phyloP scores from a whole-genome alignment of 257 asterid genomes.

The Solanum clarkiae region DNA sequence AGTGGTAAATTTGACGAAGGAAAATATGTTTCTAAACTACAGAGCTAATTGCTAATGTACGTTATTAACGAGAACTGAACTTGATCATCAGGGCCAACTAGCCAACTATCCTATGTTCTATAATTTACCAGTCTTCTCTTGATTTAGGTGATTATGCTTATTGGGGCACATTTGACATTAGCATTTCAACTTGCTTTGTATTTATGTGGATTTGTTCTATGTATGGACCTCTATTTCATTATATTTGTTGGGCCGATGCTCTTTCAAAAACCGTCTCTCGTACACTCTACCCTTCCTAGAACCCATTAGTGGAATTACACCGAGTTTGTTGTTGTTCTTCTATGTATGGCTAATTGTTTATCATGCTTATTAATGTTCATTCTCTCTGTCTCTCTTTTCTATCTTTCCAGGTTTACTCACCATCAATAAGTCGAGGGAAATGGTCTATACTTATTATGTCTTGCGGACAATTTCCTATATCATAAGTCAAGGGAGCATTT shows the following conservation, averaged over 20 bases:
- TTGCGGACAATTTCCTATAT: conserved; percentile 59
- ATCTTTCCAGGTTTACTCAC: conserved; percentile 67
- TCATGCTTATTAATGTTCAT: background rate
- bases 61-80: background rate
- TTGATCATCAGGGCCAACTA: background rate
- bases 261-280: background rate
- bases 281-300: background rate
- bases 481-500: conserved; percentile 92
- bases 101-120: background rate
- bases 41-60: background rate
- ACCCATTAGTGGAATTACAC: background rate
- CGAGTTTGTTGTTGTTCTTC: background rate
- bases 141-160: background rate
- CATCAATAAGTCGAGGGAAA: conserved; percentile 51
- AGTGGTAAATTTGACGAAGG: background rate
- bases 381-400: background rate
- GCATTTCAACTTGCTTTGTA: background rate
- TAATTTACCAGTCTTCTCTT: background rate
- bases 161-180: background rate
- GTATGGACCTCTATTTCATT: background rate
- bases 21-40: background rate
- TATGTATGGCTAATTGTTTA: background rate
- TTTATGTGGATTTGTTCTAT: background rate
- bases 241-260: background rate
- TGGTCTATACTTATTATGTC: conserved; percentile 70